Conservation (phyloP, 345 rosid species). For the Schrenkiella parvula region DNA sequence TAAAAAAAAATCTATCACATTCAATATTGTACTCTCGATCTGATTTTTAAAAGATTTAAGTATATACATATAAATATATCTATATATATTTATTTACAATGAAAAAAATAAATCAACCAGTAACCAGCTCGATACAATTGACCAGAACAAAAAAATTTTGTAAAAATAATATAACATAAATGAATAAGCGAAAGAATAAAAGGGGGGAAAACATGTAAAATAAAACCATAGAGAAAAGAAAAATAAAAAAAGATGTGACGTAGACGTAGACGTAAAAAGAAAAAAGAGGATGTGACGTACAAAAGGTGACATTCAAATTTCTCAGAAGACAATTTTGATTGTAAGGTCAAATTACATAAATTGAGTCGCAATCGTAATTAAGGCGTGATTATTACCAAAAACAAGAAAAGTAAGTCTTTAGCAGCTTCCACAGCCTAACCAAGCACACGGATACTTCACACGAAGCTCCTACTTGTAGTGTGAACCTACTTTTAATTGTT, state of each 20-base stretch:
- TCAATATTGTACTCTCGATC: not conserved
- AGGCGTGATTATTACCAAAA: not conserved
- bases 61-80: too few relatives aligned
- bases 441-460: not conserved
- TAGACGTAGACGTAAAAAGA: too few relatives aligned
- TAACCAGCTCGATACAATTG: too few relatives aligned
- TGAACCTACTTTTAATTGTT: not conserved
- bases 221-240: too few relatives aligned
- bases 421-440: not conserved
- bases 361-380: conserved; percentile 8
- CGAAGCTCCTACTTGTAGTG: not conserved
- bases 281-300: not conserved
- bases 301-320: not conserved
- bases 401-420: not conserved
- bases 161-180: too few relatives aligned
- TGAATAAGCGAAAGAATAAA: too few relatives aligned
- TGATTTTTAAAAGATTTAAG: too few relatives aligned
- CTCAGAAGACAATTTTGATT: not conserved
- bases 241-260: too few relatives aligned
- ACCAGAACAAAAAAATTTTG: not conserved
- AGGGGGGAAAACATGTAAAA: too few relatives aligned
- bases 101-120: too few relatives aligned
- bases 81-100: too few relatives aligned
- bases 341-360: not conserved
- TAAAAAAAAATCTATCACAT: not conserved